A percentile compares a stretch with the other conserved stretches of the same genome.
Conservation (phyloP, 2,329 filamentous ascomycete species). For the Paecilomyces sp. region DNA sequence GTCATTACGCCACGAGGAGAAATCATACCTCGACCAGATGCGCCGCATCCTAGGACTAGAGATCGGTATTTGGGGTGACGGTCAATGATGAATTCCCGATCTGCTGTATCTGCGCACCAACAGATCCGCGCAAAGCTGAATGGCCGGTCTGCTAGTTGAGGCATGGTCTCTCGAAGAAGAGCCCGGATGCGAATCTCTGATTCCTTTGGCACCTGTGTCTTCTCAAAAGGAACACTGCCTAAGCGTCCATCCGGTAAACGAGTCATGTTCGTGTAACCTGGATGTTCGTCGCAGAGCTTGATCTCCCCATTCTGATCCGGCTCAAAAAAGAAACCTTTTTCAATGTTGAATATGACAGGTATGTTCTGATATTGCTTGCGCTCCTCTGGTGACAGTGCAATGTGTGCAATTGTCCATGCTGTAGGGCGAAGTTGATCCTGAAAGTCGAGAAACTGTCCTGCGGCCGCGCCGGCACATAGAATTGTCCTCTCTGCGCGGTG, state of each 20-base stretch:
- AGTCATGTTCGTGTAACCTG: slow-evolving; percentile 47
- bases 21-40: slow-evolving; percentile 33
- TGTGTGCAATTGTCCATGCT: slow-evolving; percentile 48
- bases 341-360: slow-evolving; percentile 44
- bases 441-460: slow-evolving; percentile 37
- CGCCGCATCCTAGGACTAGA: slow-evolving; percentile 44
- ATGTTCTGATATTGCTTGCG: slow-evolving; percentile 38
- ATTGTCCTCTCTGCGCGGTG: slow-evolving; percentile 34
- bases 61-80: slow-evolving; percentile 38
- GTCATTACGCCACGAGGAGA: background rate
- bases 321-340: slow-evolving; percentile 46
- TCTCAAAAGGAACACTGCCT: slow-evolving; percentile 35
- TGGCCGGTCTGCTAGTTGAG: slow-evolving; percentile 43
- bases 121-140: slow-evolving; percentile 49
- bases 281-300: slow-evolving; percentile 46
- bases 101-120: slow-evolving; percentile 52
- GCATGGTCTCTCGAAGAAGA: slow-evolving; percentile 46
- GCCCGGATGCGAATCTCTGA: slow-evolving; percentile 41
- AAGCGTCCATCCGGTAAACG: slow-evolving; percentile 16
- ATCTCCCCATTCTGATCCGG: slow-evolving; percentile 33
- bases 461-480: slow-evolving; percentile 38
- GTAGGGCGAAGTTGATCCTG: slow-evolving; percentile 37
- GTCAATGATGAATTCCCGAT: slow-evolving; percentile 48
- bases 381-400: slow-evolving; percentile 43
- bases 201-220: slow-evolving; percentile 37